A percentile compares a stretch with the other conserved stretches of the same genome.
Conservation (phyloP, 1,284 basidiomycete species). For the Fistulinella cinereoalba region DNA sequence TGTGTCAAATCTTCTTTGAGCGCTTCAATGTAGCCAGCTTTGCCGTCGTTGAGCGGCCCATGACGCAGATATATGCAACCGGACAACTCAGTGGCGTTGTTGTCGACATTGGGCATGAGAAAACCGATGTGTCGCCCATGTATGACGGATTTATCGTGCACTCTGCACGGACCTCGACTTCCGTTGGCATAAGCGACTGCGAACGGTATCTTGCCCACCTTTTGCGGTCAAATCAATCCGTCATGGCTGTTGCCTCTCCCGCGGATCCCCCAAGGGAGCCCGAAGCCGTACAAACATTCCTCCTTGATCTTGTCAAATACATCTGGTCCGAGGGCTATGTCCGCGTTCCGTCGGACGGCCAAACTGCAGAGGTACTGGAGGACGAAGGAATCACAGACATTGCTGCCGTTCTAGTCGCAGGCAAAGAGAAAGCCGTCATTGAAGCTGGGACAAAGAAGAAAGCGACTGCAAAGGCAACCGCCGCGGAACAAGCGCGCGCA, state of each 20-base stretch:
- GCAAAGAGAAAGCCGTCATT: conserved; percentile 78
- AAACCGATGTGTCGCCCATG: conserved; percentile 77
- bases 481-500: conserved; percentile 76
- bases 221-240: conserved; percentile 60
- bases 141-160: conserved; percentile 74
- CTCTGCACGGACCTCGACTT: conserved; percentile 55
- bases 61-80: conserved; percentile 83
- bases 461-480: conserved; percentile 69
- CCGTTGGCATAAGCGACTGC: conserved; percentile 74
- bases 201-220: conserved; percentile 72
- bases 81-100: conserved; percentile 78
- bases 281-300: conserved; percentile 45
- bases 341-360: conserved; percentile 70
- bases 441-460: conserved; percentile 78
- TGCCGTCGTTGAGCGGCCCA: conserved; percentile 79
- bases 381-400: conserved; percentile 88
- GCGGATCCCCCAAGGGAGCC: conserved; percentile 45
- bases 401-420: conserved; percentile 77
- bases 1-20: conserved; percentile 91
- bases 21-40: conserved; percentile 91
- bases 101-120: conserved; percentile 79
- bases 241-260: conserved; percentile 63
- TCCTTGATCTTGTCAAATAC: conserved; percentile 58
- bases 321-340: conserved; percentile 62
- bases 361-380: conserved; percentile 56